A percentile compares a stretch with the other conserved stretches of the same genome.
Conservation (phyloP, 2,329 filamentous ascomycete species). For the Ophiostoma himal-ulmi region DNA sequence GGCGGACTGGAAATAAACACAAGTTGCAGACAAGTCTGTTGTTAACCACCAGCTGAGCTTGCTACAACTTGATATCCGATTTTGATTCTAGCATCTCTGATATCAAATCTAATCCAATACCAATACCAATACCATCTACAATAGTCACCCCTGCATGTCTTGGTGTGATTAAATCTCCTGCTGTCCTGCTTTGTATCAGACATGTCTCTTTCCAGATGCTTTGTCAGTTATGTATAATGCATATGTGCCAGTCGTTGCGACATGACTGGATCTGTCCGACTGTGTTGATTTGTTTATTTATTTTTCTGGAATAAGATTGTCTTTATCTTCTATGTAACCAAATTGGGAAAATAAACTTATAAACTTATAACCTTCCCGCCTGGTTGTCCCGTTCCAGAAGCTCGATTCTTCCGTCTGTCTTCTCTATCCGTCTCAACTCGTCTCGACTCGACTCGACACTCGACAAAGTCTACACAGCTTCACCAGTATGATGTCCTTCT, state of each 20-base stretch:
- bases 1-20: background rate
- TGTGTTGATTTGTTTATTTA: background rate
- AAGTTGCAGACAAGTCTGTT: background rate
- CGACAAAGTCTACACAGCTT: background rate
- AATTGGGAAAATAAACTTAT: background rate
- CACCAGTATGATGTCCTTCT: background rate
- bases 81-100: background rate
- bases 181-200: background rate
- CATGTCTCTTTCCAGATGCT: slow-evolving; percentile 7
- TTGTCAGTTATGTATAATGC: slow-evolving; percentile 18
- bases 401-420: background rate
- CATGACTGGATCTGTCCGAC: slow-evolving; percentile 1
- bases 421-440: slow-evolving; percentile 3
- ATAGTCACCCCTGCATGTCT: slow-evolving; percentile 2
- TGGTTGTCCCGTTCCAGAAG: background rate
- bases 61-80: background rate
- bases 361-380: background rate
- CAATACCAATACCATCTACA: background rate
- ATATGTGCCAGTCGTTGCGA: background rate
- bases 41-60: background rate
- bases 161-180: slow-evolving; percentile 10
- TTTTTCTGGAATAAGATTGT: background rate
- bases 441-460: background rate
- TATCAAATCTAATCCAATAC: background rate
- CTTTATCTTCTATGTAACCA: background rate